Conservation (phyloP, 441 rosid genomes). For the Omphalea diandra region DNA sequence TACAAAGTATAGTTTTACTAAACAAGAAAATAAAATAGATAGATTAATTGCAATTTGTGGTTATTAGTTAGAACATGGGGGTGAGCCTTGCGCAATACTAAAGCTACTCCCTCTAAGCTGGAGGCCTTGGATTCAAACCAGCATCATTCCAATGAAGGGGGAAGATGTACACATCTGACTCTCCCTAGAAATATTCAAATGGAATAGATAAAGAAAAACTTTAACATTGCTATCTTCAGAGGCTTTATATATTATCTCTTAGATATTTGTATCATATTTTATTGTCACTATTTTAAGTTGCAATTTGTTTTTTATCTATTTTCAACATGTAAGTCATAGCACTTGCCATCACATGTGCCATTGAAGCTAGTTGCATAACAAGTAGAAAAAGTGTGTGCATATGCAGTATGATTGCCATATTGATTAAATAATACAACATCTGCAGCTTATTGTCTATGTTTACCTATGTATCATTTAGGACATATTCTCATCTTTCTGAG, state of each 20-base stretch:
- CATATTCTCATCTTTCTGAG: not conserved
- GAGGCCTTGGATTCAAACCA: not conserved
- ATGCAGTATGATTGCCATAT: not conserved
- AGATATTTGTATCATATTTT: not conserved
- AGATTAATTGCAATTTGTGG: not conserved
- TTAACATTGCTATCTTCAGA: not conserved
- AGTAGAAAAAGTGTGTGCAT: not conserved
- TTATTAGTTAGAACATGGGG: not conserved
- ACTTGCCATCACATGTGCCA: not conserved
- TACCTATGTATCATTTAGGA: not conserved
- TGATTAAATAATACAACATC: not conserved
- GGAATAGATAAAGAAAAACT: not conserved
- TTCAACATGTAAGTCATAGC: no score
- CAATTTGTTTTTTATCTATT: no score
- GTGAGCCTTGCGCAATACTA: not conserved
- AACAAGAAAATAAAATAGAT: not conserved
- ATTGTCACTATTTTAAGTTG: not conserved
- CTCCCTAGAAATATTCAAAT: not conserved
- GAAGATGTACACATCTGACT: not conserved
- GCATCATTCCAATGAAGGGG: not conserved
- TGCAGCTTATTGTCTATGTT: slow-evolving; percentile 1
- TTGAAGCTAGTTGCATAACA: not conserved
- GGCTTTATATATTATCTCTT: not conserved
- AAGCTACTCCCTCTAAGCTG: not conserved
- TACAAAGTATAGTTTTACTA: not conserved